Evolutionary conservation across 2,329 filamentous ascomycete genomes (phyloP).

Genomic region (Blastomyces percursus): DNA sequence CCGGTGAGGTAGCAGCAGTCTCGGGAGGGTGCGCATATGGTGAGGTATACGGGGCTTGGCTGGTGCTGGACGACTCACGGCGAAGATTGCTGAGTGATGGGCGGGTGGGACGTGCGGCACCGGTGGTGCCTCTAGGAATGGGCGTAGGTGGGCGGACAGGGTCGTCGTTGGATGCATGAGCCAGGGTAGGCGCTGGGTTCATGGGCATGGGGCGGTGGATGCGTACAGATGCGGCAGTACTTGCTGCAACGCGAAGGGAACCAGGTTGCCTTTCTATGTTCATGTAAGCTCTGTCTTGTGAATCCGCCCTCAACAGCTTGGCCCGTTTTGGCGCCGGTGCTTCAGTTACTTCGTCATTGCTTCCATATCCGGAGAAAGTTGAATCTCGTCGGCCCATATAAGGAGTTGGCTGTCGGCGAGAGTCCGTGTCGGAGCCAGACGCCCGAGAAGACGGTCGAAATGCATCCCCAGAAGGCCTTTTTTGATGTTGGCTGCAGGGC

Average conservation of each 20-base stretch:
- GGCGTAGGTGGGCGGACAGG: constrained; percentile 39
- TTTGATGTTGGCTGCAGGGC: constrained; percentile 16
- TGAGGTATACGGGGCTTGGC: constrained; percentile 27
- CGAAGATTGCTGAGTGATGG: constrained; percentile 43
- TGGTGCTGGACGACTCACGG: constrained; percentile 50
- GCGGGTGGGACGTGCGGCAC: constrained; percentile 23
- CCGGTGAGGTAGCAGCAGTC: constrained; percentile 39
- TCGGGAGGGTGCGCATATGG: constrained; percentile 33
- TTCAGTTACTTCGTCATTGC: constrained; percentile 55
- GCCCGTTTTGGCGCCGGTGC: constrained; percentile 63
- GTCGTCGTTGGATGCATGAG: constrained; percentile 30
- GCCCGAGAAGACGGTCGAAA: constrained; percentile 52
- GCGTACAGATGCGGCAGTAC: constrained; percentile 77
- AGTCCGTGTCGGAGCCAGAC: constrained; percentile 38
- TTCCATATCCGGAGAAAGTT: constrained; percentile 52
- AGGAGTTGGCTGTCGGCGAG: constrained; percentile 17
- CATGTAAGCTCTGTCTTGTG: constrained; percentile 56
- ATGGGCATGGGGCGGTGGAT: constrained; percentile 61
- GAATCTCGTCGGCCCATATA: constrained; percentile 26
- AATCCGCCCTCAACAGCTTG: constrained; percentile 62
- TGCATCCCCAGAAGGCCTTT: constrained; percentile 30
- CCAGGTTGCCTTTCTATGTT: constrained; percentile 61
- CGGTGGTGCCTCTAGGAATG: constrained; percentile 25
- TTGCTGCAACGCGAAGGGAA: constrained; percentile 79
- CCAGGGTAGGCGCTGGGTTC: constrained; percentile 26